phyloP scores from a whole-genome alignment of 495 filamentous ascomycete species.

The Diplogelasinospora grovesii region DNA sequence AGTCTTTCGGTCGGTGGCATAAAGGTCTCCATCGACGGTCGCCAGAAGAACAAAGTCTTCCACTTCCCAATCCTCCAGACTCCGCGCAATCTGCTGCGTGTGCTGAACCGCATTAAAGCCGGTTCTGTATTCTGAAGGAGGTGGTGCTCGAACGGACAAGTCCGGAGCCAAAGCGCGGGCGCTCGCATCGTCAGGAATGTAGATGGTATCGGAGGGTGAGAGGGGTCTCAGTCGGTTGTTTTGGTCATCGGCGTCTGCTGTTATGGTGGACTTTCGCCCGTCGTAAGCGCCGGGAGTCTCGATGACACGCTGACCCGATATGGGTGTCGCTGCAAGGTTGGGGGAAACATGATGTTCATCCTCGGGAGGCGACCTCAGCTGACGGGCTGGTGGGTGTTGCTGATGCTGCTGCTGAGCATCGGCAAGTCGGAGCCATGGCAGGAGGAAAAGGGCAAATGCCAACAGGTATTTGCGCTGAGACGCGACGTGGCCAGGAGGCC shows the following conservation, averaged over 20 bases:
- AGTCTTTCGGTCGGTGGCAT: conserved; percentile 84
- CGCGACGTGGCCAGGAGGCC: conserved; percentile 48
- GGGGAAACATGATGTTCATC: conserved; percentile 22
- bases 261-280: conserved; percentile 19
- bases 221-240: conserved; percentile 11
- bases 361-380: conserved; percentile 25
- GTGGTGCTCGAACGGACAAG: conserved; percentile 74
- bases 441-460: conserved; percentile 43
- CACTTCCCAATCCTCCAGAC: conserved; percentile 96
- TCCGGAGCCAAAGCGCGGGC: conserved; percentile 93
- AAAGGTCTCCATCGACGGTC: conserved; percentile 95
- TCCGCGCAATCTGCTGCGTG: conserved; percentile 80
- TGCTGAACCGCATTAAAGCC: conserved; percentile 53
- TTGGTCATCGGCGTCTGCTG: conserved; percentile 8
- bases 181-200: conserved; percentile 71
- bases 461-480: conserved; percentile 39
- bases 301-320: conserved; percentile 20
- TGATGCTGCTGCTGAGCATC: conserved; percentile 57
- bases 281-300: conserved; percentile 19
- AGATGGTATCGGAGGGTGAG: conserved; percentile 26
- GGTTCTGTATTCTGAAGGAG: conserved; percentile 57
- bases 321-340: conserved; percentile 14
- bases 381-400: conserved; percentile 13
- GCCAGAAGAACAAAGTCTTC: conserved; percentile 99
- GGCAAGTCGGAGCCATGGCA: conserved; percentile 46